These are phyloP conservation scores for Trichophyton schoenleinii DNA, from an alignment of 2,329 filamentous ascomycete genomes.

Conservation along the genomic window DNA sequence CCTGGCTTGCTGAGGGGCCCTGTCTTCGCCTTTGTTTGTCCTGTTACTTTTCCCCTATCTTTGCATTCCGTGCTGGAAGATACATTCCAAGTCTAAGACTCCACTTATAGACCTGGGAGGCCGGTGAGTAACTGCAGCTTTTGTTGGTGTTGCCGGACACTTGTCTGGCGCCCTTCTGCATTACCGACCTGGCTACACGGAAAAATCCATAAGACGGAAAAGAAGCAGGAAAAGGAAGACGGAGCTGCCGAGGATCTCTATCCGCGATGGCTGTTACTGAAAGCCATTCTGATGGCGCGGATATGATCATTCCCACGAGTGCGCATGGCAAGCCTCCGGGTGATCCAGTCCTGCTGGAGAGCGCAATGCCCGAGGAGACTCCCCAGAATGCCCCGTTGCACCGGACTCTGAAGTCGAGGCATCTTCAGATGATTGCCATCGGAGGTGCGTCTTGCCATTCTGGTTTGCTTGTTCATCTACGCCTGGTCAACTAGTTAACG, in stretches of 20 bases:
- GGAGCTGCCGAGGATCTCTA: not conserved
- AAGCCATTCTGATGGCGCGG: not conserved
- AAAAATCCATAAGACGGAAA: too few relatives aligned
- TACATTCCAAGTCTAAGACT: too few relatives aligned
- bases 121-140: too few relatives aligned
- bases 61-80: too few relatives aligned
- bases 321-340: not conserved
- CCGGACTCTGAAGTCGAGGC: slow-evolving; percentile 43
- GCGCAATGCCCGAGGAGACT: not conserved
- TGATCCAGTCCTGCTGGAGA: not conserved
- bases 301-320: not conserved
- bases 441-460: slow-evolving; percentile 50
- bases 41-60: too few relatives aligned
- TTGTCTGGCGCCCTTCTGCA: too few relatives aligned
- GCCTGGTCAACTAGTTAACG: not conserved
- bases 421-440: slow-evolving; percentile 54
- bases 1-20: not conserved
- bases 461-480: slow-evolving; percentile 43
- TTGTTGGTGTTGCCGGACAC: too few relatives aligned
- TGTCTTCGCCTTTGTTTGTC: not conserved
- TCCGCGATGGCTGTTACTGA: not conserved
- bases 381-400: slow-evolving; percentile 20
- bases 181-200: too few relatives aligned
- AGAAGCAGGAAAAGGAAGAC: not conserved
- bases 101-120: too few relatives aligned